Evolutionary conservation across 208 protist genomes (phyloP), one percentile per base, ranked within the genome.

Genomic region (Acanthamoeba triangularis): DNA sequence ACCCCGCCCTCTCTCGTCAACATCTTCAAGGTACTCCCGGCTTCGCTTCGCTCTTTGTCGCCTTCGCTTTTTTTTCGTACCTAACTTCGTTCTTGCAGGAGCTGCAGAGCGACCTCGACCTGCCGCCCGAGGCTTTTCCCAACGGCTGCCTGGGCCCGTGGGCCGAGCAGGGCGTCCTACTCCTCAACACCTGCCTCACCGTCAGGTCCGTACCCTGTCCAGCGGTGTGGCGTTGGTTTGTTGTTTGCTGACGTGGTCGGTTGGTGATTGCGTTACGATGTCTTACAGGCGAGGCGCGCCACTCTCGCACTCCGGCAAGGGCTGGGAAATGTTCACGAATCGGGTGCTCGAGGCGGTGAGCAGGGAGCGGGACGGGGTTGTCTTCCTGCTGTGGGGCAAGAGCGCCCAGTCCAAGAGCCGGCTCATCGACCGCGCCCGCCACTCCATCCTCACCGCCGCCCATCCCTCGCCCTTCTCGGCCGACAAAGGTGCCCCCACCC

Each of bases 251-350:
- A 20, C 28, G 13, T 11, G 7, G 61, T 20, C 0, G 7, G 28
- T 20, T 67, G 23, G 52, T 59, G 52, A 18, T 16, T 59, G 52
- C 52, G 11, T 18, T 59, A 16, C 11, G 52, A n/a, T n/a, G n/a
- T n/a, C n/a, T n/a, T n/a, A n/a, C 37, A 80, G 84, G 25, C 49
- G 37, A 30, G 59, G 37, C 18, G 0, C 88, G 28, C 67, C 91
- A 20, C 14, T 65, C 3, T 88, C 91, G 16, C 91, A 95, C 35
- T 41, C 47, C 3, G 59, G 59, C 52, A 23, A 84, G 35, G 91
- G 91, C 20, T 95, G 91, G 91, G 91, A 95, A 25, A 44, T 54
- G 18, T 95, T 95, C 91, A 95, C 91, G 25, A 69, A 95, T 37
- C 69, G 69, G 1, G 47, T 72, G 18, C 91, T 95, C 35, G 25